Conservation (phyloP, 2,329 filamentous ascomycete species). For the Colletotrichum eremochloae region DNA sequence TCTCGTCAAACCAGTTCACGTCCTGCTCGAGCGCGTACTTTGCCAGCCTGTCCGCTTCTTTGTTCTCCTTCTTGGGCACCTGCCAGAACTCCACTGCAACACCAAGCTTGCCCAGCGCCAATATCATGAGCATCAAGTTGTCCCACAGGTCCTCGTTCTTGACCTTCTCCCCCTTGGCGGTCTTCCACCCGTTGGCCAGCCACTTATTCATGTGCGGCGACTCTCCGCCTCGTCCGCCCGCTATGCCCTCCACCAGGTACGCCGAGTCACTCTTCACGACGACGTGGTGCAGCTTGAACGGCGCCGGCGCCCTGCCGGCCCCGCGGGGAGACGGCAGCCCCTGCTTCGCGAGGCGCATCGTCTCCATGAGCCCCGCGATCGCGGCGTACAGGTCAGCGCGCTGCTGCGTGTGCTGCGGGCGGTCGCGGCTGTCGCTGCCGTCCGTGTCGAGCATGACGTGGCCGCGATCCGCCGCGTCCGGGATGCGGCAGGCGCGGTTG, state of each 20-base stretch:
- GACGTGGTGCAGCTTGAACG: conserved; percentile 18
- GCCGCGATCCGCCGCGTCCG: conserved; percentile 11
- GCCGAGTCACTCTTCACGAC: conserved; percentile 22
- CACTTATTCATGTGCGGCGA: conserved; percentile 18
- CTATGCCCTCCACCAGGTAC: conserved; percentile 10
- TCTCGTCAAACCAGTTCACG: conserved; percentile 18
- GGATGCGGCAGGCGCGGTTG: conserved; percentile 18
- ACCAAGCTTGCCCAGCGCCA: conserved; percentile 14
- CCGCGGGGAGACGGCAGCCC: background rate
- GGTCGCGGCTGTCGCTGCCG: conserved; percentile 15
- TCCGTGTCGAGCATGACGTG: conserved; percentile 21
- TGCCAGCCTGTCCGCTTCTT: conserved; percentile 40
- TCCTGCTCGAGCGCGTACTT: conserved; percentile 21
- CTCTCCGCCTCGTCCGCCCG: background rate
- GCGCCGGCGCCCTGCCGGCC: background rate
- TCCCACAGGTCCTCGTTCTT: conserved; percentile 23
- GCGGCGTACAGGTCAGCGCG: conserved; percentile 16
- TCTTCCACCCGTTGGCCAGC: conserved; percentile 18
- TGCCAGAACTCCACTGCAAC: conserved; percentile 43
- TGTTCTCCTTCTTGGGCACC: conserved; percentile 38
- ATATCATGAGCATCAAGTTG: conserved; percentile 11
- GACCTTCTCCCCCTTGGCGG: conserved; percentile 12
- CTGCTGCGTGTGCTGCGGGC: conserved; percentile 23
- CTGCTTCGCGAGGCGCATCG: background rate
- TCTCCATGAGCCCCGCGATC: conserved; percentile 14